A percentile compares a stretch with the other conserved stretches of the same genome.
Conservation (phyloP, 805 yeast genomes). For the Aciculoconidium aculeatum region DNA sequence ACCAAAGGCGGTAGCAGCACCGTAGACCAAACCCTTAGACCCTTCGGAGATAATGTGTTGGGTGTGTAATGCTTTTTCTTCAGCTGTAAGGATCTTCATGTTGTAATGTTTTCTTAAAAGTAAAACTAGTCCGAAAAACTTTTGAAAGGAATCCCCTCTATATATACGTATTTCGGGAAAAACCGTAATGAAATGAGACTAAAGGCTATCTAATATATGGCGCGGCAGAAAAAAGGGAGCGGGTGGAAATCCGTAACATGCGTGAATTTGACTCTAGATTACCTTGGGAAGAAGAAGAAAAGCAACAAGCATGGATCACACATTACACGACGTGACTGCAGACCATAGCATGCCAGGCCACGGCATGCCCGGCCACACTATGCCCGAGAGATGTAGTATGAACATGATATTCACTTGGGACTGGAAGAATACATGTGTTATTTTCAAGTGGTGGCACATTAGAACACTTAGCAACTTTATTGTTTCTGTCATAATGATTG, state of each 20-base stretch:
- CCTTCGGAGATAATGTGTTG: slow-evolving; percentile 32
- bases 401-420: slow-evolving; percentile 76
- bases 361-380: slow-evolving; percentile 2
- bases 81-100: slow-evolving; percentile 34
- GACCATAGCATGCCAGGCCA: slow-evolving; percentile 5
- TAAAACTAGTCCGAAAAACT: no score
- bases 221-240: no score
- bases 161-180: no score
- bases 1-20: slow-evolving; percentile 26
- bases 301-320: not conserved
- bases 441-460: slow-evolving; percentile 79
- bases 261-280: no score
- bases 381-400: slow-evolving; percentile 4
- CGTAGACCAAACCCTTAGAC: slow-evolving; percentile 33
- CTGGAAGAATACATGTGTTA: slow-evolving; percentile 64
- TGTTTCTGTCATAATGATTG: slow-evolving; percentile 45
- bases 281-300: not conserved
- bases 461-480: slow-evolving; percentile 45
- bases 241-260: no score
- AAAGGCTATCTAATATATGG: no score
- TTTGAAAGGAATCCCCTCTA: no score
- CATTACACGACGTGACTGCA: not conserved
- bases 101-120: no score
- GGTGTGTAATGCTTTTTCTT: slow-evolving; percentile 36
- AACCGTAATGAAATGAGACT: no score